Base-by-base conservation (phyloP, 257 asterid species). In the Gentiana straminea region DNA sequence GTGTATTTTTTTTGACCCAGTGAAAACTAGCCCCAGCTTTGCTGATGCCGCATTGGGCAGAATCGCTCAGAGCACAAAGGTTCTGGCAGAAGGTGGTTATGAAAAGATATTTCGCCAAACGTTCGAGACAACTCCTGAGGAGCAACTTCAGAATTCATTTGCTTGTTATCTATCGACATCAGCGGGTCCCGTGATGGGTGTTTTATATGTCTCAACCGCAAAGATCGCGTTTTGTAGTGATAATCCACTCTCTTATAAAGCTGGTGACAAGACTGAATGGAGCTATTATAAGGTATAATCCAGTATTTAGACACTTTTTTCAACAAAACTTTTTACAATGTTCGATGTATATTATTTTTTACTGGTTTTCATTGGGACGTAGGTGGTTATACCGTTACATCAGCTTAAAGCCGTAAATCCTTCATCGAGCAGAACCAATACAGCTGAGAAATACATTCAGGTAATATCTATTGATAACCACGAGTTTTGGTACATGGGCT, bases 401-500 rank as follows among this genome's bases (percentile, higher is more conserved):
- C 93, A 88, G 70, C 78, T 92, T 39, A 83, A 81, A 75, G 94
- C 93, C 56, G 86, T 92, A 36, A 83, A 75, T 63, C 80, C 94
- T 13, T 73, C 97, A 36, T 32, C 75, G 32, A 92, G 86, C 78
- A 80, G 75, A 63, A 41, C 56, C 56, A 92, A 92, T 76, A 68
- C 83, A 45, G 79, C 92, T 35, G 96, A 87, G 67, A 87, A 91
- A 73, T 91, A 87, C 67, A 78, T 92, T 65, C 97, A 88, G 72
- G 67, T 92, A 43, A 88, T 83, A 53, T 88, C 94, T 2, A 76
- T 83, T 12, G 98, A 83, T 69, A 78, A 76, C 70, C 97, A 88
- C 15, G 98, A 92, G 68, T 92, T 88, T 78, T 92, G 97, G 97
- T 92, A 76, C 78, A 85, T 92, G 97, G 98, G 97, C 61, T 92